These are phyloP conservation scores for Jamesozyma jinghongensis DNA, from an alignment of 805 yeast genomes.

Conservation along the genomic window DNA sequence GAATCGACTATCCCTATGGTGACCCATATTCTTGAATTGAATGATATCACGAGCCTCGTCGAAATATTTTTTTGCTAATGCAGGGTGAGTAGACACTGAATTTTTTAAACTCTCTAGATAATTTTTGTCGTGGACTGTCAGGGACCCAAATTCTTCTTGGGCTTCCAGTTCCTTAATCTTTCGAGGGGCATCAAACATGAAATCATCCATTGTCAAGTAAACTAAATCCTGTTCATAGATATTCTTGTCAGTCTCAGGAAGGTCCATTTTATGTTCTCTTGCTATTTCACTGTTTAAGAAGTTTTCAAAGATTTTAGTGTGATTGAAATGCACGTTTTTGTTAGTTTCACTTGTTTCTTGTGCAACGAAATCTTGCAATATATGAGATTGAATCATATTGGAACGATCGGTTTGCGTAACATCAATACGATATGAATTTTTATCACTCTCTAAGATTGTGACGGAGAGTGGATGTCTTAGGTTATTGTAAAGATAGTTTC, in stretches of 20 bases:
- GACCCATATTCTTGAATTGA: slow-evolving; percentile 19
- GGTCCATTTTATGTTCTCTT: slow-evolving; percentile 7
- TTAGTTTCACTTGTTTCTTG: background rate
- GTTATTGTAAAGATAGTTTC: slow-evolving; percentile 16
- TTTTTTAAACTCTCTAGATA: slow-evolving; percentile 31
- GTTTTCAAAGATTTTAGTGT: slow-evolving; percentile 9
- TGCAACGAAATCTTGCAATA: slow-evolving; percentile 10
- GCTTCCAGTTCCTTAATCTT: slow-evolving; percentile 21
- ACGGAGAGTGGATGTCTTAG: slow-evolving; percentile 20
- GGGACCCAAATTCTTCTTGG: background rate
- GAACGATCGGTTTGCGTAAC: slow-evolving; percentile 7
- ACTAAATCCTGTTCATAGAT: slow-evolving; percentile 11
- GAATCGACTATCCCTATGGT: slow-evolving; percentile 52
- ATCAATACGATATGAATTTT: slow-evolving; percentile 13
- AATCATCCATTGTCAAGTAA: slow-evolving; percentile 16
- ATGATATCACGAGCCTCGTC: slow-evolving; percentile 20
- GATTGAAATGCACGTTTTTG: slow-evolving; percentile 15
- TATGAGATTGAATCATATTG: slow-evolving; percentile 19
- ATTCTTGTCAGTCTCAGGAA: slow-evolving; percentile 8
- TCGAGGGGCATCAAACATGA: slow-evolving; percentile 20
- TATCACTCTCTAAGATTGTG: slow-evolving; percentile 17
- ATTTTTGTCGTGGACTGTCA: slow-evolving; percentile 16
- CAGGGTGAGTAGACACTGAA: slow-evolving; percentile 26
- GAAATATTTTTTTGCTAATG: slow-evolving; percentile 35
- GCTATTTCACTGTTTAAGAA: slow-evolving; percentile 11